Conservation (phyloP, 805 yeast species). For the Yarrowia deformans region DNA sequence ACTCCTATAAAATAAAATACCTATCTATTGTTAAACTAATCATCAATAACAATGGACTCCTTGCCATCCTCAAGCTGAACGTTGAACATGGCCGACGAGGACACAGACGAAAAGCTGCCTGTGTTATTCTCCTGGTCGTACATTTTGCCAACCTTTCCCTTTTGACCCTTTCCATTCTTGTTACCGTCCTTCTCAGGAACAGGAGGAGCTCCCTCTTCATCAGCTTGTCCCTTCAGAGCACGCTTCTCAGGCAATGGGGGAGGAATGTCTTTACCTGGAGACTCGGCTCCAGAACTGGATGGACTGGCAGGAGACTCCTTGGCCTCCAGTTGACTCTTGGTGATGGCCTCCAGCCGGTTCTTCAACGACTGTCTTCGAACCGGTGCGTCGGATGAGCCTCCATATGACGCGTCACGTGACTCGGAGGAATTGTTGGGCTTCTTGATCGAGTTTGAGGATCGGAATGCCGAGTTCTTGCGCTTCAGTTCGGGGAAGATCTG, state of each 20-base stretch:
- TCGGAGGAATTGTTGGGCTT: neutral
- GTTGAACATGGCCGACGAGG: constrained; percentile 35
- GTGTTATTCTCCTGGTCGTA: constrained; percentile 24
- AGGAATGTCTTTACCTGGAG: constrained; percentile 2
- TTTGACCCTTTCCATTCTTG: neutral
- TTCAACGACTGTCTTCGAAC: constrained; percentile 29
- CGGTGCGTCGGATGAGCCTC: neutral
- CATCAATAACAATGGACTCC: constrained; percentile 31
- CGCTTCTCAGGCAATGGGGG: constrained; percentile 25
- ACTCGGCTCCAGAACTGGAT: neutral
- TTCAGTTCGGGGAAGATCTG: constrained; percentile 71
- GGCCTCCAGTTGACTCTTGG: constrained; percentile 5
- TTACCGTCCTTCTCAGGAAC: constrained; percentile 18
- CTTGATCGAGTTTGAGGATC: constrained; percentile 31
- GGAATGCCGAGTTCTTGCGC: constrained; percentile 45
- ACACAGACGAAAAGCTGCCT: constrained; percentile 32
- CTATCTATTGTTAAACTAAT: constrained; percentile 7
- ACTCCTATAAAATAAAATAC: constrained; percentile 4
- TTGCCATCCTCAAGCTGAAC: constrained; percentile 36
- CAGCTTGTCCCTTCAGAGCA: neutral
- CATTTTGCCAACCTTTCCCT: constrained; percentile 12
- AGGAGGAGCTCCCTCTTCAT: constrained; percentile 6
- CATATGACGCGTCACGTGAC: constrained; percentile 30
- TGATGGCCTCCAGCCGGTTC: constrained; percentile 36
- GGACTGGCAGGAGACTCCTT: neutral